Evolutionary conservation across 1,284 basidiomycete species (phyloP).

Genomic region (Phylloboletellus chloephorus): DNA sequence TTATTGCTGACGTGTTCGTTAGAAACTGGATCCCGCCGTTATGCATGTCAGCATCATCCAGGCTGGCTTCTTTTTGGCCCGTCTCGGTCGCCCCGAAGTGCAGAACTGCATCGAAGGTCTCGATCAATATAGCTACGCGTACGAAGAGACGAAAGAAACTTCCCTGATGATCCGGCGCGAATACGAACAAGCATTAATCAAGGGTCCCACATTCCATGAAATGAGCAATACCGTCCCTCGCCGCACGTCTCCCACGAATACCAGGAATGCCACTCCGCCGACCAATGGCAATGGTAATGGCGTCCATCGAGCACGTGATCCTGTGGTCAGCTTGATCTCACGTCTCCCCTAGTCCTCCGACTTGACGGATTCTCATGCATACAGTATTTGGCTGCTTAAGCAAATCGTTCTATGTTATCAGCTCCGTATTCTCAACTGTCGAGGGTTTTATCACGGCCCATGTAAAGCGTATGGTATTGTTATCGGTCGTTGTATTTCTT

Average conservation of each 20-base stretch:
- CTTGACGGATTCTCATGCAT: conserved; percentile 14
- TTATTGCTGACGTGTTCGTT: conserved; percentile 12
- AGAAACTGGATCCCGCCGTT: conserved; percentile 77
- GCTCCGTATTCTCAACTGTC: conserved; percentile 23
- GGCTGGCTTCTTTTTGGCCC: conserved; percentile 76
- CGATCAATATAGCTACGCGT: conserved; percentile 80
- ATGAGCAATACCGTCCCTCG: conserved; percentile 27
- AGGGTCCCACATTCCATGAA: conserved; percentile 30
- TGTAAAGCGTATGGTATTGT: conserved; percentile 28
- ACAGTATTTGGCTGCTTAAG: conserved; percentile 28
- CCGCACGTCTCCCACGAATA: conserved; percentile 18
- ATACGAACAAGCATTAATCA: conserved; percentile 41
- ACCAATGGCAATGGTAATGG: conserved; percentile 22
- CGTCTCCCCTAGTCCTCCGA: background rate
- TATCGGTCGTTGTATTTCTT: conserved; percentile 15
- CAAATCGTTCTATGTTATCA: conserved; percentile 25
- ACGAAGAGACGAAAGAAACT: conserved; percentile 80
- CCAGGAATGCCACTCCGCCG: conserved; percentile 6
- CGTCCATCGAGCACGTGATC: conserved; percentile 14
- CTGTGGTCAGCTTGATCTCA: conserved; percentile 14
- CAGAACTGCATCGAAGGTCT: conserved; percentile 78
- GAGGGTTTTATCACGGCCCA: conserved; percentile 9
- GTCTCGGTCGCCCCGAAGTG: conserved; percentile 76
- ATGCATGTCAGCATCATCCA: conserved; percentile 82
- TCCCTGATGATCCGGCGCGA: conserved; percentile 61